Percentiles rank a stretch among this genome's conserved stretches.
These are phyloP conservation scores for Triglochin maritima DNA, from an alignment of 106 monocot genomes.

Conservation along the genomic window DNA sequence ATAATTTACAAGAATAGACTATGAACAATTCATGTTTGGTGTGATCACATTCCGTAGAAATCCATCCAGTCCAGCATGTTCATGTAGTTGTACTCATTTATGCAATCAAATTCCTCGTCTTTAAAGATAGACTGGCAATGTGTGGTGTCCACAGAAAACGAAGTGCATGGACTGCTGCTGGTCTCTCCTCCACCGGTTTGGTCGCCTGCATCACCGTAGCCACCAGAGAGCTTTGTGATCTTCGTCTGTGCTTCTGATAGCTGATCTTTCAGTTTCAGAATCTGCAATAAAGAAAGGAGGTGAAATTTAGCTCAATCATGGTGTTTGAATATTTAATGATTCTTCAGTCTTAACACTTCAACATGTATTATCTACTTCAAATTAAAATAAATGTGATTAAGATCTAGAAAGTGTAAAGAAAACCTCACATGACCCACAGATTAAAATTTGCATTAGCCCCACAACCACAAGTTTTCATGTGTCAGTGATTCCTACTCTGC, in stretches of 20 bases:
- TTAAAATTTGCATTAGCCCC: not conserved
- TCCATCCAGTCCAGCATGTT: constrained; percentile 5
- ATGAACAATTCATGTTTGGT: no score
- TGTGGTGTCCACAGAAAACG: constrained; percentile 5
- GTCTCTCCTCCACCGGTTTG: not conserved
- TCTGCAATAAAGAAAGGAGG: constrained; percentile 1
- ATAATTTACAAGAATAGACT: no score
- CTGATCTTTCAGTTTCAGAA: constrained; percentile 5
- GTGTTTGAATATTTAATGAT: no score
- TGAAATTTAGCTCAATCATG: no score
- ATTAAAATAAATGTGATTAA: not conserved
- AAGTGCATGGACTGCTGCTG: constrained; percentile 4
- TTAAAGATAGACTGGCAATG: not conserved
- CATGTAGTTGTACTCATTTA: not conserved
- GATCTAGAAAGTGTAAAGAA: not conserved
- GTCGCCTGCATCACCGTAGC: not conserved
- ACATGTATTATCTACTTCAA: no score
- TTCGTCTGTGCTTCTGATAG: constrained; percentile 7
- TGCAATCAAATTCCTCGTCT: not conserved
- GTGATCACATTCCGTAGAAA: constrained; percentile 4
- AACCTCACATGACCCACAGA: not conserved
- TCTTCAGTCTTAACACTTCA: no score
- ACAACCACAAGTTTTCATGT: no score
- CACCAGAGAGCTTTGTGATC: constrained; percentile 1
- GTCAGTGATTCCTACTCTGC: no score